These are phyloP conservation scores for Podaxis pistillaris DNA, from an alignment of 768 basidiomycete genomes.

Conservation along the genomic window DNA sequence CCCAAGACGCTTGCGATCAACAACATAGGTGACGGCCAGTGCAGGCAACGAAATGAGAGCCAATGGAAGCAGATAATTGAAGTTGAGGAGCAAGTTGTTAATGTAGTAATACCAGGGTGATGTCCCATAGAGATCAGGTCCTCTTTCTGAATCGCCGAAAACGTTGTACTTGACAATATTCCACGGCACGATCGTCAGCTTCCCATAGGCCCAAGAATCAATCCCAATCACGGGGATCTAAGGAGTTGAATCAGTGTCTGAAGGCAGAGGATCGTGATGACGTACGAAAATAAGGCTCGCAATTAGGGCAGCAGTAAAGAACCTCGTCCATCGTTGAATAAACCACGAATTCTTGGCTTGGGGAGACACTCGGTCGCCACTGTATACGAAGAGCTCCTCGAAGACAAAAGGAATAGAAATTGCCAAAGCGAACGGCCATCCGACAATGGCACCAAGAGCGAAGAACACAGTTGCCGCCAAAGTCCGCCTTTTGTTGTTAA, in stretches of 20 bases:
- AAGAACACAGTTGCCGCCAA: conserved; percentile 67
- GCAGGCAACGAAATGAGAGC: conserved; percentile 81
- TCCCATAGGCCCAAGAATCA: conserved; percentile 87
- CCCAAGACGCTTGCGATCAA: conserved; percentile 80
- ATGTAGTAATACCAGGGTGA: conserved; percentile 86
- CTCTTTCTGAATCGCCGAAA: conserved; percentile 73
- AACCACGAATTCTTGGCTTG: conserved; percentile 52
- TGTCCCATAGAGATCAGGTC: conserved; percentile 93
- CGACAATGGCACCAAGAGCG: conserved; percentile 82
- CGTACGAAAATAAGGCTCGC: conserved; percentile 67
- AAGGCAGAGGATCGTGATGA: conserved; percentile 8
- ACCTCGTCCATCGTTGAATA: conserved; percentile 54
- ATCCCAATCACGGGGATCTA: conserved; percentile 83
- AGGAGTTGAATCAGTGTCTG: conserved; percentile 3
- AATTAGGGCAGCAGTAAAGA: conserved; percentile 50
- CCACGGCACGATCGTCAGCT: conserved; percentile 78
- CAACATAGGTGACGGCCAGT: conserved; percentile 65
- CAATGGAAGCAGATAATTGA: conserved; percentile 83
- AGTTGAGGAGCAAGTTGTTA: conserved; percentile 88
- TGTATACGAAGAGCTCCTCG: conserved; percentile 83
- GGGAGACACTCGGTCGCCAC: conserved; percentile 60
- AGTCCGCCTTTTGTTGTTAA: conserved; percentile 52
- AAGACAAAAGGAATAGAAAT: conserved; percentile 86
- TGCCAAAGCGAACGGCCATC: conserved; percentile 95
- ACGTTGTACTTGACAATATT: conserved; percentile 95